Conservation (phyloP, 2,329 filamentous ascomycete genomes). For the Cercospora citrullina region DNA sequence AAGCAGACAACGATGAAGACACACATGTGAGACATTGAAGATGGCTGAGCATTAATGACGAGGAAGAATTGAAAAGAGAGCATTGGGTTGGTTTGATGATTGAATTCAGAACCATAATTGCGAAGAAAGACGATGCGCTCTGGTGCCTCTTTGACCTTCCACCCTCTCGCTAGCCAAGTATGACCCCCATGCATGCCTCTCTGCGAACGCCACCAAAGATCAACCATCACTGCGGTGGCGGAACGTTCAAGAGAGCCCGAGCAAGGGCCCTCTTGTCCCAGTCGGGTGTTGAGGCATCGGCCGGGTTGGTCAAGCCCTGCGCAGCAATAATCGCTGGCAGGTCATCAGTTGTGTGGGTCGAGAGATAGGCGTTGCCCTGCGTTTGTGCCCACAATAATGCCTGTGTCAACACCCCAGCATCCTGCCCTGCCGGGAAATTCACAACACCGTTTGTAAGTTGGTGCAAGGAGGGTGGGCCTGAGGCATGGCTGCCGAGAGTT, state of each 20-base stretch:
- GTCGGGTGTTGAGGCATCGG: not conserved
- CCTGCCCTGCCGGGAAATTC: constrained; percentile 16
- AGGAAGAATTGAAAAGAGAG: too few relatives aligned
- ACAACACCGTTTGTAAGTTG: constrained; percentile 13
- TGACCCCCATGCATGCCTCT: too few relatives aligned
- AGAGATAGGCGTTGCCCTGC: not conserved
- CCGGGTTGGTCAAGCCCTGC: not conserved
- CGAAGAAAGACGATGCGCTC: not conserved
- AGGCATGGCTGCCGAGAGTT: not conserved
- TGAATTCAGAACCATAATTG: not conserved
- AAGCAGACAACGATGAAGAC: too few relatives aligned
- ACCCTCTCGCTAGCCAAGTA: not conserved
- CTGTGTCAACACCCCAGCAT: constrained; percentile 15
- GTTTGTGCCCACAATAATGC: constrained; percentile 8
- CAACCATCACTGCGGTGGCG: not conserved
- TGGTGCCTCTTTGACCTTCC: not conserved
- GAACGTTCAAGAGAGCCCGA: not conserved
- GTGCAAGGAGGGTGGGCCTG: not conserved
- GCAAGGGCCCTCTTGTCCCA: constrained; percentile 3
- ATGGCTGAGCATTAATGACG: too few relatives aligned
- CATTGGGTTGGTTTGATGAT: not conserved
- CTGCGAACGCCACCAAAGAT: too few relatives aligned
- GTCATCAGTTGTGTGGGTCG: not conserved
- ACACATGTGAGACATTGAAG: too few relatives aligned
- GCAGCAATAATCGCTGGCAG: constrained; percentile 1